Evolutionary conservation across 164 flowering plant genomes (phyloP).

Genomic region (Nymphaea colorata): DNA sequence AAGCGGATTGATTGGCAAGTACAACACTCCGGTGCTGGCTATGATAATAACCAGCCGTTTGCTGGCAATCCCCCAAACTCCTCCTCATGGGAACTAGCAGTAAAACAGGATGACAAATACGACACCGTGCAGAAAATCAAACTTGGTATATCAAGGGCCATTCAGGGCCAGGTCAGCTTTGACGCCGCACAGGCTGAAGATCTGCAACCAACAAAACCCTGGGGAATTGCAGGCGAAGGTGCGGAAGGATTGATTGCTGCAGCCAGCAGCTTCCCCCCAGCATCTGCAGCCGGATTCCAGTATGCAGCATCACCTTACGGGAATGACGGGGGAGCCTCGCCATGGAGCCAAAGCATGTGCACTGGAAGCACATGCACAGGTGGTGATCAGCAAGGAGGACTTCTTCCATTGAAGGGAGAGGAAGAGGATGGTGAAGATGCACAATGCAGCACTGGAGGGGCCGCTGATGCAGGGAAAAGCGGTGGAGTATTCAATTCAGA

Average conservation of each 20-base stretch:
- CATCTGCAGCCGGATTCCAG: slow-evolving; percentile 31
- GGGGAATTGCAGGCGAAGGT: background rate
- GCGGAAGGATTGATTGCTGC: background rate
- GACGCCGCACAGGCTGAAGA: slow-evolving; percentile 40
- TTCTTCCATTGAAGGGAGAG: slow-evolving; percentile 27
- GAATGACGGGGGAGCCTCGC: slow-evolving; percentile 50
- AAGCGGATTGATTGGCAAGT: slow-evolving; percentile 64
- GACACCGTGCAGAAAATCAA: slow-evolving; percentile 60
- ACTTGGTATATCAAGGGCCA: slow-evolving; percentile 61
- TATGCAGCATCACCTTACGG: slow-evolving; percentile 38
- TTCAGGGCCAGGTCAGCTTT: slow-evolving; percentile 39
- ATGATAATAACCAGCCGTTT: slow-evolving; percentile 3
- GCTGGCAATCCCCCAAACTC: slow-evolving; percentile 10
- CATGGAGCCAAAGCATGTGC: slow-evolving; percentile 79
- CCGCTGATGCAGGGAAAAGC: slow-evolving; percentile 23
- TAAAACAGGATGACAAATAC: slow-evolving; percentile 35
- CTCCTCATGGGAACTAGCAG: slow-evolving; percentile 8
- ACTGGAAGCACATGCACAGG: slow-evolving; percentile 67
- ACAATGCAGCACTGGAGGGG: slow-evolving; percentile 15
- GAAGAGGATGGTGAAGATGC: slow-evolving; percentile 48
- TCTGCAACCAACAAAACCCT: slow-evolving; percentile 5
- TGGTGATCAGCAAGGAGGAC: slow-evolving; percentile 35
- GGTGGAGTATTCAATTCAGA: slow-evolving; percentile 50
- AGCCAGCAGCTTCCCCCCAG: slow-evolving; percentile 7
- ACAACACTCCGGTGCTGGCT: slow-evolving; percentile 23